Evolutionary conservation across 129 eudicot genomes (phyloP).

Genomic region (Gnaphalium uliginosum): DNA sequence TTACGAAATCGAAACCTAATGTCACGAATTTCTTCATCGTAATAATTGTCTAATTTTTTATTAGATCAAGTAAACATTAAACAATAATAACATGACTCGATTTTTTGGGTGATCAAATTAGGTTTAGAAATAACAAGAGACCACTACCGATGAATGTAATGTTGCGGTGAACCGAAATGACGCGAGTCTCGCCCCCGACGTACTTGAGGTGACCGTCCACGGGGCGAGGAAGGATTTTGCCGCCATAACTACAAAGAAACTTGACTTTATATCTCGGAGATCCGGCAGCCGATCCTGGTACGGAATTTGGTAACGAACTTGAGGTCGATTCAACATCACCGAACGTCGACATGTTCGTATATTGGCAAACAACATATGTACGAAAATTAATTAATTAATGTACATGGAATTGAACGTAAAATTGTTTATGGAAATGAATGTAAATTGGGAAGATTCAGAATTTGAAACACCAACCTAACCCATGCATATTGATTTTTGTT

Average conservation of each 20-base stretch:
- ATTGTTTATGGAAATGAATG: conserved; percentile 2
- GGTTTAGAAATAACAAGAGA: background rate
- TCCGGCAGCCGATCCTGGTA: conserved; percentile 39
- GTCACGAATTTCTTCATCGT: background rate
- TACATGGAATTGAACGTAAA: background rate
- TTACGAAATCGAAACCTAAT: background rate
- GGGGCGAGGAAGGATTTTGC: conserved; percentile 40
- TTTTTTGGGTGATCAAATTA: background rate
- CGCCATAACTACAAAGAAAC: conserved; percentile 44
- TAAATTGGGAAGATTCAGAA: no score
- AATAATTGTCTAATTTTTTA: background rate
- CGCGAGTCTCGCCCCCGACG: conserved; percentile 92
- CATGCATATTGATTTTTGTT: conserved; percentile 4
- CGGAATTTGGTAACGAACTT: conserved; percentile 33
- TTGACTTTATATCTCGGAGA: conserved; percentile 44
- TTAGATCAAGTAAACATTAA: background rate
- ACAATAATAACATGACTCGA: background rate
- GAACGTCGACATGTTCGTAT: conserved; percentile 34
- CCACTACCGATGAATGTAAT: conserved; percentile 52
- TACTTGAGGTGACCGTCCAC: conserved; percentile 47
- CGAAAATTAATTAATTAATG: background rate
- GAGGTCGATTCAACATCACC: conserved; percentile 28
- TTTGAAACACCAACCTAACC: no score
- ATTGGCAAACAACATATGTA: background rate
- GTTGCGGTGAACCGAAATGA: conserved; percentile 64